A percentile compares a stretch with the other conserved stretches of the same genome.
phyloP scores from a whole-genome alignment of 1,284 basidiomycete genomes.

The Moniliophthora roreri region DNA sequence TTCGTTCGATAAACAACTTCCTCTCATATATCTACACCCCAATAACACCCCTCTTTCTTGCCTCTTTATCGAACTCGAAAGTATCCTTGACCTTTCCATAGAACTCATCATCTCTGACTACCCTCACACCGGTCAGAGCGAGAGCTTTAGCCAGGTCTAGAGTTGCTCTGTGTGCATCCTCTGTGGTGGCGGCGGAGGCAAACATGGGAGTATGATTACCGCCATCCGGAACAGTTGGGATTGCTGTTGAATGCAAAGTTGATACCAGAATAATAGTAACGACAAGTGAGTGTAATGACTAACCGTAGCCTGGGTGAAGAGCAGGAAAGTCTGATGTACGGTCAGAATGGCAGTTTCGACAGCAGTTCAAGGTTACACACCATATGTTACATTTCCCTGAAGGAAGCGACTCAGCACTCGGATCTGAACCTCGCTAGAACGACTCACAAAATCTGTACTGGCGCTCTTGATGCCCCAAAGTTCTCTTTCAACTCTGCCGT shows the following conservation, averaged over 20 bases:
- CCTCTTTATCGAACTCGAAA: too few species aligned
- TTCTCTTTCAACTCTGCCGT: constrained; percentile 48
- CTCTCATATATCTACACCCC: too few species aligned
- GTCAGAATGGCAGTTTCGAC: neutral
- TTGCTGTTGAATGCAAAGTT: constrained; percentile 32
- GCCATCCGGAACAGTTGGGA: constrained; percentile 55
- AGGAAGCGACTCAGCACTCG: neutral
- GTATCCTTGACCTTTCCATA: constrained; percentile 29
- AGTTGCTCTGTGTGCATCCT: constrained; percentile 55
- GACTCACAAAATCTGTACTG: constrained; percentile 71
- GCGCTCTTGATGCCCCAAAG: constrained; percentile 57
- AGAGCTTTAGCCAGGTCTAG: constrained; percentile 59
- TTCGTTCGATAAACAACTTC: too few species aligned
- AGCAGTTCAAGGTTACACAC: constrained; percentile 30
- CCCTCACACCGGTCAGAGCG: constrained; percentile 55
- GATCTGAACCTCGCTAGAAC: neutral
- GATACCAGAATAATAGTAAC: neutral
- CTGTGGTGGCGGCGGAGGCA: constrained; percentile 49
- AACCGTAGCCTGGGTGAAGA: constrained; percentile 50
- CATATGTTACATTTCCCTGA: constrained; percentile 64
- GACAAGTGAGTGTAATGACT: constrained; percentile 12
- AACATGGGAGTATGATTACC: constrained; percentile 68
- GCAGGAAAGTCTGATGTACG: constrained; percentile 39
- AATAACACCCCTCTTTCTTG: too few species aligned
- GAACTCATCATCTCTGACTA: constrained; percentile 51